These are phyloP conservation scores for Alternaria incomplexa DNA, from an alignment of 2,329 filamentous ascomycete species.

Conservation along the genomic window DNA sequence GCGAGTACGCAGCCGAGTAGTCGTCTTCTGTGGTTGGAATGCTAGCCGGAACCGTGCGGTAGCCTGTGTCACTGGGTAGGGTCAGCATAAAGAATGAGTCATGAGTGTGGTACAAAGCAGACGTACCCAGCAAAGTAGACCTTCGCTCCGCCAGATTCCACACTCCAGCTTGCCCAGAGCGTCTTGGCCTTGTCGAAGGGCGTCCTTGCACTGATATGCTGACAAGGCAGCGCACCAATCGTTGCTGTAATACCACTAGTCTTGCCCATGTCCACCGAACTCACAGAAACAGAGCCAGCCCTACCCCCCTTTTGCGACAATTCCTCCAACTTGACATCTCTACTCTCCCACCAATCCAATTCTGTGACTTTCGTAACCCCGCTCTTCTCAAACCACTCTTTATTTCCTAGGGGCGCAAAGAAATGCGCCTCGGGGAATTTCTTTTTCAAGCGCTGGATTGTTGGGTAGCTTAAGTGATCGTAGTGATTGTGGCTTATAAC, in stretches of 20 bases:
- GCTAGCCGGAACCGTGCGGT: constrained; percentile 74
- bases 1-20: constrained; percentile 67
- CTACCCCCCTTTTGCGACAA: constrained; percentile 1
- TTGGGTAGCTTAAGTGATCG: constrained; percentile 83
- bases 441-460: constrained; percentile 72
- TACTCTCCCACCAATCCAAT: constrained; percentile 93
- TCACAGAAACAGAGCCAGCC: constrained; percentile 10
- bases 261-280: not conserved
- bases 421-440: constrained; percentile 81
- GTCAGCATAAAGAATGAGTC: not conserved
- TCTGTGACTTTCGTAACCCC: constrained; percentile 82
- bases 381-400: constrained; percentile 75
- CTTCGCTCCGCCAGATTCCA: constrained; percentile 75
- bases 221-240: constrained; percentile 80
- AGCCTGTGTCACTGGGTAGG: constrained; percentile 82
- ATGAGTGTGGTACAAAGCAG: not conserved
- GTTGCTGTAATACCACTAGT: constrained; percentile 66
- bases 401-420: constrained; percentile 84
- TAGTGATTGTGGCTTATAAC: constrained; percentile 92
- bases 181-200: constrained; percentile 75
- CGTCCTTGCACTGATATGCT: constrained; percentile 77
- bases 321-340: constrained; percentile 69
- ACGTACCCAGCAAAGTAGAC: constrained; percentile 77
- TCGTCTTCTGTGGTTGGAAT: constrained; percentile 70
- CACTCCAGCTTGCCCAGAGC: constrained; percentile 87